Evolutionary conservation across 176 grass and related monocot species (phyloP).

Genomic region (Panicum miliaceum): DNA sequence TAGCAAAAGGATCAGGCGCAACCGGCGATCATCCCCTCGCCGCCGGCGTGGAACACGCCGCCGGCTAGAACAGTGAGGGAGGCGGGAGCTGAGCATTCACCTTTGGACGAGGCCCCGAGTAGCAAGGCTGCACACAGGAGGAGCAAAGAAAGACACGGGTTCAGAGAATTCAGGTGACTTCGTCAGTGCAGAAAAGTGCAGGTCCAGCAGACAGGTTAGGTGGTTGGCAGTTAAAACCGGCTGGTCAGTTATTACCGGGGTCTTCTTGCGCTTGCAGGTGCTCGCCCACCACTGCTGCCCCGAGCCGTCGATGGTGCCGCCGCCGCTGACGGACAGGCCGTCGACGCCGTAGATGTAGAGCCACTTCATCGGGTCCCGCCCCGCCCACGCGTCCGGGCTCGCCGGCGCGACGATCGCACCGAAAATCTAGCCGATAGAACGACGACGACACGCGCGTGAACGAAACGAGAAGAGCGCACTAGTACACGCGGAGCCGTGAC

Average conservation of each 20-base stretch:
- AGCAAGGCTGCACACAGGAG: conserved; percentile 54
- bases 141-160: not conserved
- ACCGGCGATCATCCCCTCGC: not conserved
- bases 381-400: conserved; percentile 62
- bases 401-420: conserved; percentile 63
- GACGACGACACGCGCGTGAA: not conserved
- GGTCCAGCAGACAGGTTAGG: not conserved
- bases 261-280: conserved; percentile 74
- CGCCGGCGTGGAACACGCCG: not conserved
- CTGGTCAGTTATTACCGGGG: conserved; percentile 18
- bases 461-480: not conserved
- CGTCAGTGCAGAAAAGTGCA: not conserved
- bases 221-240: not conserved
- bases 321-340: conserved; percentile 57
- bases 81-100: conserved; percentile 27
- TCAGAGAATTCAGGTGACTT: conserved; percentile 12
- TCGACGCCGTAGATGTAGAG: conserved; percentile 67
- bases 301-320: conserved; percentile 77
- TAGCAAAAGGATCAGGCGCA: not conserved
- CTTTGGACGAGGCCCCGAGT: conserved; percentile 54
- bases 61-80: not conserved
- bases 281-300: conserved; percentile 83
- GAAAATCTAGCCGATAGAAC: conserved; percentile 34
- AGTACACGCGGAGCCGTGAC: not conserved
- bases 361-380: conserved; percentile 63